Evolutionary conservation across 2,329 filamentous ascomycete genomes (phyloP), one percentile per base, ranked within the genome.

Genomic region (Blumeria hordei): DNA sequence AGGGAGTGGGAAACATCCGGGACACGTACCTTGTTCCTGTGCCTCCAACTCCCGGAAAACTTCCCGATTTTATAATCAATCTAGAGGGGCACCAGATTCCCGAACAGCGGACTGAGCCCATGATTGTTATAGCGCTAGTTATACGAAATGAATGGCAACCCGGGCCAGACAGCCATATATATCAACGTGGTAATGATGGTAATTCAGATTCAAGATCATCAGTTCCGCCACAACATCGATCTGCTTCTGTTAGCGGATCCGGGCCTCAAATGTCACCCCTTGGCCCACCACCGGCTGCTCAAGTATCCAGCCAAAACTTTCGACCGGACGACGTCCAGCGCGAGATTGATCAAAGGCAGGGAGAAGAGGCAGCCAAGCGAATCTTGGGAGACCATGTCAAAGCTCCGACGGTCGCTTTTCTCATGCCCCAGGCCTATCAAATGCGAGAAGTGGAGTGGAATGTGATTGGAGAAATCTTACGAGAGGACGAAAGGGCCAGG

Each of bases 21-120:
- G 90, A 96, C 64, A 85, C 88, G 1, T 96, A 96, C 66, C 76
- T 96, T 35, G 82, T 95, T 9, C 90, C 92, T 0, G 78, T 96
- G 4, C 78, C 87, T 35, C 75, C 80, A 5, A 87, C 85, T 32
- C 73, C 77, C 32, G 73, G 72, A 36, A 77, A 76, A 53, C 76
- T 90, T 45, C 90, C 92, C 0, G 85, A 88, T 58, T 94, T 95
- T 62, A 79, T 95, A 67, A 77, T 87, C 58, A 84, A 94, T 63
- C 75, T 96, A n/a, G 81, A 86, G 59, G 83, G 90, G 61, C 88
- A 88, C 65, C 77, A 78, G 34, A 76, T 95, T 35, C 85, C 88
- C 47, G 74, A 77, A 57, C 76, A 76, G 1, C 75, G 84, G 14
- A 72, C 79, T 0, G 83, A 93, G 60, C 80, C 85, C 1, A 78